Base-by-base conservation (phyloP, 2,329 filamentous ascomycete genomes). In the Ramularia collo-cygni region DNA sequence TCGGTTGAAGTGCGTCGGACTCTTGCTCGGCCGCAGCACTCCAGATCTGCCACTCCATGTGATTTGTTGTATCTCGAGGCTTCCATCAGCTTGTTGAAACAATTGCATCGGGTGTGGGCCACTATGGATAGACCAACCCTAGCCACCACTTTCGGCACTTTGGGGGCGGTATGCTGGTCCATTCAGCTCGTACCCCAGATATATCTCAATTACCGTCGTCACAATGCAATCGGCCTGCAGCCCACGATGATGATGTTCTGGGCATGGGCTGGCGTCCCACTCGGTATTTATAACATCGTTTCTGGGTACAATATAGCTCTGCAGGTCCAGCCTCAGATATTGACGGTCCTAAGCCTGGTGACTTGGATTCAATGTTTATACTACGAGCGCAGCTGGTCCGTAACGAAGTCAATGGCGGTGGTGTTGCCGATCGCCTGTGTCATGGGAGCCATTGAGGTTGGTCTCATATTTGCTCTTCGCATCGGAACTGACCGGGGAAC, bases 191-290 rank as follows among this genome's bases (percentile, higher is more conserved):
- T 85, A 17, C 81, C 81, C 0, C 81, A 85, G 56, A 83, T 85
- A 35, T 58, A 79, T 24, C 74, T 83, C 52, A 85, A 85, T 53
- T 77, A 80, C 52, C 71, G 74, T 4, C 68, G 80, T 1, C 79
- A 83, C 56, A 70, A 82, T 64, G 79, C 79, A 1, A 73, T 68
- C 1, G 81, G 80, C 1, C 66, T 85, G 0, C 79, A 83, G 35
- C 71, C 76, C 0, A 76, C 76, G 0, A 83, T 85, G 80, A 84
- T 85, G 79, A 72, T 85, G 57, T 67, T 83, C 2, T 85, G 81
- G 72, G 77, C 78, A 0, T 75, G 70, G 64, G 81, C 81, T 1
- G 81, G 81, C 0, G 75, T 84, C 0, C 80, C 80, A 0, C 65
- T 85, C 0, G 81, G 81, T 2, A 72, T 76, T 9, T 77, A 77